Evolutionary conservation across 2,329 filamentous ascomycete species (phyloP), one percentile per base, ranked within the genome.

Genomic region (Aspergillus spinulosporus): DNA sequence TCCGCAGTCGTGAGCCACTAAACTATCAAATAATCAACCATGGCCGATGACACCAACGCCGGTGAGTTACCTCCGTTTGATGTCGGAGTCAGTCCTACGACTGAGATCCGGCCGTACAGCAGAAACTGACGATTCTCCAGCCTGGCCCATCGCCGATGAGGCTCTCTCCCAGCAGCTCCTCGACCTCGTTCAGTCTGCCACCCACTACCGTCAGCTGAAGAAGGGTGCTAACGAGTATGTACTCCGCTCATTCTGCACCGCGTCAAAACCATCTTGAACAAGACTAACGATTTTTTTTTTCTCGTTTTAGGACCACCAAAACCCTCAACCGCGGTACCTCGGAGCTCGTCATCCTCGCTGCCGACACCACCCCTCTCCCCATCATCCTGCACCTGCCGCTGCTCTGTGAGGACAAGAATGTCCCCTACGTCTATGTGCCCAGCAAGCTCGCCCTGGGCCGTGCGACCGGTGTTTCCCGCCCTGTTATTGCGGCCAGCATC

Each of bases 321-420:
- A 89, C 90, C 1, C 83, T 96, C 49, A 95, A 94, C 81, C 88
- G 93, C 66, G 92, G 93, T 78, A 92, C 93, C 61, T 86, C 86
- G 65, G 93, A 97, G 79, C 81, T 97, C 62, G 87, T 96, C 70
- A 84, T 97, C 66, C 85, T 97, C 53, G 91, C 92, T 47, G 92
- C 90, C 62, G 93, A 97, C 74, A 94, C 91, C 66, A 84, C 85
- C 57, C 92, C 92, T 42, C 83, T 97, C 50, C 89, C 91, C 52
- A 97, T 97, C 64, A 82, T 96, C 48, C 84, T 96, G 58, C 92
- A 96, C 77, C 81, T 97, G 43, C 93, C 93, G 31, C 87, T 97
- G 28, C 85, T 97, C 51, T 88, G 87, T 74, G 92, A 97, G 77
- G 79, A 83, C 69, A 86, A 87, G 80, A 87, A 88, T 75, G 82